Evolutionary conservation across 164 flowering plant genomes (phyloP).

Genomic region (Annona squamosa): DNA sequence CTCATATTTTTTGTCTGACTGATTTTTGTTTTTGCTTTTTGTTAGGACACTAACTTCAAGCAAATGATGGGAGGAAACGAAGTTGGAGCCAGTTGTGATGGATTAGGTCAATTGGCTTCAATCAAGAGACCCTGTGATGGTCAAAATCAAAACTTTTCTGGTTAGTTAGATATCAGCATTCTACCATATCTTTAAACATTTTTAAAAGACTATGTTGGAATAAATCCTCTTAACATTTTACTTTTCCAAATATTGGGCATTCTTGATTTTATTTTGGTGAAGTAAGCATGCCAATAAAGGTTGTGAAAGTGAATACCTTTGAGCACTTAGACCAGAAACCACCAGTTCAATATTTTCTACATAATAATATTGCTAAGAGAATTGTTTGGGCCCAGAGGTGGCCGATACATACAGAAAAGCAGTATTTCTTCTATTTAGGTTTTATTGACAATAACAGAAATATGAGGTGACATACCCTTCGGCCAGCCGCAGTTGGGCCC

Average conservation of each 20-base stretch:
- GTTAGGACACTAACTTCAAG: slow-evolving; percentile 40
- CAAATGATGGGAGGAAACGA: slow-evolving; percentile 21
- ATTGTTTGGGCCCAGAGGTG: no score
- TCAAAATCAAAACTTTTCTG: slow-evolving; percentile 39
- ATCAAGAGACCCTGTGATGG: slow-evolving; percentile 41
- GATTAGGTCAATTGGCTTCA: slow-evolving; percentile 20
- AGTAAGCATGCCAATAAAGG: not conserved
- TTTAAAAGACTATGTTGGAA: not conserved
- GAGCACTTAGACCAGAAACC: no score
- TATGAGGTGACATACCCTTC: no score
- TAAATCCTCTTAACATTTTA: not conserved
- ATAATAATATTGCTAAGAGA: no score
- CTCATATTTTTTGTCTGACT: not conserved
- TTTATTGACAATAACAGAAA: no score
- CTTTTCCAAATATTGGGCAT: not conserved
- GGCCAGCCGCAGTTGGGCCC: no score
- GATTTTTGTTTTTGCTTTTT: slow-evolving; percentile 6
- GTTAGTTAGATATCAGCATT: slow-evolving; percentile 23
- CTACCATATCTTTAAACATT: not conserved
- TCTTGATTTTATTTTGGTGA: not conserved
- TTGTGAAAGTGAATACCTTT: no score
- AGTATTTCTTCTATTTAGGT: no score
- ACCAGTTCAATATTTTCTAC: no score
- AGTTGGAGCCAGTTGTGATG: slow-evolving; percentile 22
- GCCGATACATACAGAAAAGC: no score